Evolutionary conservation across 106 monocot species (phyloP).

Genomic region (Ottelia alismoides): DNA sequence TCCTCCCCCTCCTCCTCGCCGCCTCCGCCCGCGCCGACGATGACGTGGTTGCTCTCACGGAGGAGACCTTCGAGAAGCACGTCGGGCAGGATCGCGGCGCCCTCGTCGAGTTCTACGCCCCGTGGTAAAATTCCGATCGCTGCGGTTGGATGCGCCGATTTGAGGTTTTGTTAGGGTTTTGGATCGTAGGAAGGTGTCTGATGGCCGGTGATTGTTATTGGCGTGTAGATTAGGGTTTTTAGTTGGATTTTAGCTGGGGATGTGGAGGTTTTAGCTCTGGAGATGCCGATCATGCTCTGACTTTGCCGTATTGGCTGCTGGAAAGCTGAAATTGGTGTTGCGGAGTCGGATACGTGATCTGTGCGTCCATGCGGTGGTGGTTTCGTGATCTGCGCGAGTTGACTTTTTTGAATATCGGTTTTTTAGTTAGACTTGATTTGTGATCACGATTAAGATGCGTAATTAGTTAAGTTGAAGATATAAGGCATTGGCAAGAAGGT

Average conservation of each 20-base stretch:
- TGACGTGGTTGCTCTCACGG: constrained; percentile 63
- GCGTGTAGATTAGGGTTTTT: not conserved
- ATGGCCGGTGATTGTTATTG: not conserved
- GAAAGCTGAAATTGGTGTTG: no score
- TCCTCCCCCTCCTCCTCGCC: constrained; percentile 20
- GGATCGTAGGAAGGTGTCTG: not conserved
- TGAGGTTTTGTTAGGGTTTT: not conserved
- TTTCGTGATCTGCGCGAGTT: no score
- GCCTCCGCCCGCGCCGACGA: constrained; percentile 32
- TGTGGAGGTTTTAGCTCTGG: not conserved
- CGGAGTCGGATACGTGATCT: no score
- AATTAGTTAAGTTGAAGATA: no score
- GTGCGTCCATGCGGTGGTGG: no score
- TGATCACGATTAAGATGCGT: no score
- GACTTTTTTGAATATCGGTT: no score
- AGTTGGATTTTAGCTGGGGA: not conserved
- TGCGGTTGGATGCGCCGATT: not conserved
- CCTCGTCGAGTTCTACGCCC: constrained; percentile 99
- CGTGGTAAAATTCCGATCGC: constrained; percentile 37
- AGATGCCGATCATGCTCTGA: no score
- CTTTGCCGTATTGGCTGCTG: no score
- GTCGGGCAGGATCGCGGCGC: constrained; percentile 94
- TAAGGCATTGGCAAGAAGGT: no score
- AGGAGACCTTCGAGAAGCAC: constrained; percentile 82
- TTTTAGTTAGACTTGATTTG: no score